These are phyloP conservation scores for Cercophora sp. DNA, from an alignment of 495 filamentous ascomycete genomes.

Conservation along the genomic window DNA sequence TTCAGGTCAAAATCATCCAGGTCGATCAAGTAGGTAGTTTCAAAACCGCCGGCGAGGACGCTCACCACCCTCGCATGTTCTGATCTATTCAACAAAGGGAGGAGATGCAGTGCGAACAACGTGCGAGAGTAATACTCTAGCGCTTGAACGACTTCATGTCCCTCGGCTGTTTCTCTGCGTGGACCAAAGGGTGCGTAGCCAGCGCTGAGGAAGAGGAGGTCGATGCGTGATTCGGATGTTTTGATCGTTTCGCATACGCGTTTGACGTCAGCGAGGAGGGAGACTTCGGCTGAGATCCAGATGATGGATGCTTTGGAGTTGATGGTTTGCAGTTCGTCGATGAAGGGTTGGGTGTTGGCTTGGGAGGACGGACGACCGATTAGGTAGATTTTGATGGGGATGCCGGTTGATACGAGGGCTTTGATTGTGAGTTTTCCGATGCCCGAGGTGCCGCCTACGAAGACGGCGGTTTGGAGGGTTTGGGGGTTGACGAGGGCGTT, in stretches of 20 bases:
- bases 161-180: slow-evolving; percentile 28
- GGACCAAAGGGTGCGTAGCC: slow-evolving; percentile 34
- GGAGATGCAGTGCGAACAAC: slow-evolving; percentile 27
- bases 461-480: slow-evolving; percentile 34
- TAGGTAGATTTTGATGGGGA: slow-evolving; percentile 28
- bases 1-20: slow-evolving; percentile 35
- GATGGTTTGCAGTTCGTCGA: slow-evolving; percentile 25
- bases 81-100: slow-evolving; percentile 27
- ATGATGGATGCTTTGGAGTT: slow-evolving; percentile 36
- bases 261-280: slow-evolving; percentile 32
- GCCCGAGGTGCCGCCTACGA: slow-evolving; percentile 38
- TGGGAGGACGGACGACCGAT: slow-evolving; percentile 33
- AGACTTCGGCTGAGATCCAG: slow-evolving; percentile 33
- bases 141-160: slow-evolving; percentile 24
- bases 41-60: slow-evolving; percentile 31
- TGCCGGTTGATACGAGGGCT: slow-evolving; percentile 25
- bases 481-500: slow-evolving; percentile 36
- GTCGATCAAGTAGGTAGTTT: slow-evolving; percentile 20
- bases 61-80: slow-evolving; percentile 26
- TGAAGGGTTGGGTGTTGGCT: slow-evolving; percentile 22
- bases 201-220: slow-evolving; percentile 34
- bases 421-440: slow-evolving; percentile 33
- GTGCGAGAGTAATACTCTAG: slow-evolving; percentile 37
- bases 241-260: slow-evolving; percentile 31
- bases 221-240: slow-evolving; percentile 18